Evolutionary conservation across 371 early-diverging fungal genomes (phyloP).

Genomic region (Batkoa obscura): DNA sequence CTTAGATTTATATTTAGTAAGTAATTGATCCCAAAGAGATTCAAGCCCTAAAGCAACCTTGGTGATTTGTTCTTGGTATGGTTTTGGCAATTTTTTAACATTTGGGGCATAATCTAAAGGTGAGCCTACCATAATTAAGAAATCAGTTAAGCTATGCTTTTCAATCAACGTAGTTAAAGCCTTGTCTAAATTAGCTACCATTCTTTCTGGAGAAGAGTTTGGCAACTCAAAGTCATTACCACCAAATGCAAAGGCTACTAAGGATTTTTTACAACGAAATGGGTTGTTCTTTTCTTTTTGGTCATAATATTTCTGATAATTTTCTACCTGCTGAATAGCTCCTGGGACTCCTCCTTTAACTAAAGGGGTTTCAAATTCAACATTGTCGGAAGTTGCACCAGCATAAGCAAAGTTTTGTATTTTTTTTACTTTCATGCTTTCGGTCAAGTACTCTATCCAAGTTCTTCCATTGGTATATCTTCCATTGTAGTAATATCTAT

Average conservation of each 20-base stretch:
- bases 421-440: no score
- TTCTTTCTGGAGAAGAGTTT: no score
- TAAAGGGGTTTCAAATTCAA: background rate
- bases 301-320: background rate
- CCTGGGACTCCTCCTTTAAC: background rate
- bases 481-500: background rate
- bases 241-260: background rate
- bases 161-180: no score
- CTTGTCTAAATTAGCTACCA: no score
- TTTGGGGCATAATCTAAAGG: no score
- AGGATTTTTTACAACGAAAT: background rate
- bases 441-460: background rate
- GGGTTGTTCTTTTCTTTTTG: background rate
- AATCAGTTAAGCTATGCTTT: no score
- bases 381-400: background rate
- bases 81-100: no score
- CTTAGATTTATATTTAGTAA: no score
- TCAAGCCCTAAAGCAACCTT: no score
- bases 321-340: background rate
- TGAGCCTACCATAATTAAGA: no score
- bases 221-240: background rate
- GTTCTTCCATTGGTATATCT: background rate
- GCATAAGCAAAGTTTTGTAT: background rate
- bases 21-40: no score
- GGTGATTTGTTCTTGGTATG: no score